A percentile compares a stretch with the other conserved stretches of the same genome.
Evolutionary conservation across 2,329 filamentous ascomycete species (phyloP).

Genomic region (Chrysoporthe cubensis): DNA sequence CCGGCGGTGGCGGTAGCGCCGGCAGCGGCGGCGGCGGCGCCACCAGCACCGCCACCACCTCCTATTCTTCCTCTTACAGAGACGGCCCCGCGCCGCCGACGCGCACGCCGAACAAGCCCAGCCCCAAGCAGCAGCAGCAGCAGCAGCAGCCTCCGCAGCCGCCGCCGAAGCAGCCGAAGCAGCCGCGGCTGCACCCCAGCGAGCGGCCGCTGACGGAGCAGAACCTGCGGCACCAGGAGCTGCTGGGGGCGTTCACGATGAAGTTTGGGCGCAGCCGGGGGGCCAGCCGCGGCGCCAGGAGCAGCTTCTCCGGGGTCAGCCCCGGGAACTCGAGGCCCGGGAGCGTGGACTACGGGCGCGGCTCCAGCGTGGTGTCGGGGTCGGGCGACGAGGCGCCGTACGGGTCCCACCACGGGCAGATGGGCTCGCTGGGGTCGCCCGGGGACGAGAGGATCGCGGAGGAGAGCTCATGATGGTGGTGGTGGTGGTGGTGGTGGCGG

Average conservation of each 20-base stretch:
- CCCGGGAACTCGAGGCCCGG: constrained; percentile 48
- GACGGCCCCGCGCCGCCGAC: constrained; percentile 22
- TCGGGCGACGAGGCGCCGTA: not conserved
- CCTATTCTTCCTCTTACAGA: constrained; percentile 9
- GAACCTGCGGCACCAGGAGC: constrained; percentile 52
- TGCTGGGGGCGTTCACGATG: constrained; percentile 50
- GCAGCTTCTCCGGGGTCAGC: constrained; percentile 43
- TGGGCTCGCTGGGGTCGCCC: not conserved
- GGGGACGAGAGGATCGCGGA: not conserved
- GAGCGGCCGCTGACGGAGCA: constrained; percentile 50
- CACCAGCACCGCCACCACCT: constrained; percentile 7
- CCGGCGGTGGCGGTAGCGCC: not conserved
- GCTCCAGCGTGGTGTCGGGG: too few species aligned
- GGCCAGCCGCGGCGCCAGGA: constrained; percentile 26
- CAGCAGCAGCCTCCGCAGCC: too few species aligned
- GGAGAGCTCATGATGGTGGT: not conserved
- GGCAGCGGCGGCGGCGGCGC: not conserved
- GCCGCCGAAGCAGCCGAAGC: not conserved
- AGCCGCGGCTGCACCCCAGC: constrained; percentile 44
- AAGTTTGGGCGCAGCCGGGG: constrained; percentile 45
- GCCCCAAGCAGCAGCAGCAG: constrained; percentile 6
- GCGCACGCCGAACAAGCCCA: constrained; percentile 30
- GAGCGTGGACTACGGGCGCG: constrained; percentile 37
- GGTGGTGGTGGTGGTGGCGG: not conserved
- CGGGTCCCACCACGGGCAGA: not conserved